Conservation (phyloP, 2,329 filamentous ascomycete genomes). For the Ceratocystis alfenasii region DNA sequence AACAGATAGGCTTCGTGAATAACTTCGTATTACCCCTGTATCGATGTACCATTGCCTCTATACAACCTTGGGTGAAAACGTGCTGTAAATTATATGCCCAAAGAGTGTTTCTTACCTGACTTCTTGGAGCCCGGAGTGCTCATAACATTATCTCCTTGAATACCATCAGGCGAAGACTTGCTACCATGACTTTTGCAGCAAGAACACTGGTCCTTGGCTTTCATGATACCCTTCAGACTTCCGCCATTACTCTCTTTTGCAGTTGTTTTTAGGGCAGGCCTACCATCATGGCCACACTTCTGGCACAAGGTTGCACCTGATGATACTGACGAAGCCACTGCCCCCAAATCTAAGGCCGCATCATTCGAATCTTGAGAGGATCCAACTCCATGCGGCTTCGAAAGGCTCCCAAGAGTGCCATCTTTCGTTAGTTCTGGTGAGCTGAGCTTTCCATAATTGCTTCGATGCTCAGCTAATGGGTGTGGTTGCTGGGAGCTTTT, state of each 20-base stretch:
- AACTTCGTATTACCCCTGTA: no score
- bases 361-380: background rate
- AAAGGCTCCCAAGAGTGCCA: background rate
- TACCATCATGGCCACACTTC: background rate
- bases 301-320: background rate
- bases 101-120: slow-evolving; percentile 1
- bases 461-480: no score
- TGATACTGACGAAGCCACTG: background rate
- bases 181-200: background rate
- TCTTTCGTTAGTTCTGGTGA: background rate
- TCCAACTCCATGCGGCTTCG: background rate
- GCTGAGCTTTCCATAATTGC: background rate
- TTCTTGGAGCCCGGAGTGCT: background rate
- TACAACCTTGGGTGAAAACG: background rate
- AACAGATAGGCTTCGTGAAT: background rate
- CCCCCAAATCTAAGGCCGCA: background rate
- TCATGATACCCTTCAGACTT: slow-evolving; percentile 4
- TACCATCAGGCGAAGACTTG: background rate
- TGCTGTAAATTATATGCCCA: no score
- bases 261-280: background rate
- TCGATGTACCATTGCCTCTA: no score
- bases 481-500: background rate
- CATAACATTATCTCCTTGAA: background rate
- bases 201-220: background rate
- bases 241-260: no score